Conservation (phyloP, 2,329 filamentous ascomycete genomes). For the Westerdykella sp. region DNA sequence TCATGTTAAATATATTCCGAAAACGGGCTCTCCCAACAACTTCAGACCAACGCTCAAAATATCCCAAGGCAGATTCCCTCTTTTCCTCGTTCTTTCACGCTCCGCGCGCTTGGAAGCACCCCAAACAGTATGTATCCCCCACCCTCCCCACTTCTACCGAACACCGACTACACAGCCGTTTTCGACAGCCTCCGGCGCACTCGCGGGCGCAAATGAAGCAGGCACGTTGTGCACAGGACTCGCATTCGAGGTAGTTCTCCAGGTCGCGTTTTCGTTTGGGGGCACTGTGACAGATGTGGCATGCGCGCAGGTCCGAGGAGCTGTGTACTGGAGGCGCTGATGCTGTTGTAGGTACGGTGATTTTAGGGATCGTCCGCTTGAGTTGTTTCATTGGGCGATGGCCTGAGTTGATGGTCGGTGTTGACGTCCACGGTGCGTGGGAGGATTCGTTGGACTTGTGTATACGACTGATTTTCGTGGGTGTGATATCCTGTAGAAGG, state of each 20-base stretch:
- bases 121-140: slow-evolving; percentile 61
- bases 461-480: too few species aligned
- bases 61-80: neutral
- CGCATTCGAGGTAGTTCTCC: slow-evolving; percentile 60
- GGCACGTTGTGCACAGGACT: slow-evolving; percentile 55
- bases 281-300: slow-evolving; percentile 61
- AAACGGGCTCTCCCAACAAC: too few species aligned
- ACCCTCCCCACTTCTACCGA: slow-evolving; percentile 60
- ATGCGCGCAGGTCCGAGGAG: slow-evolving; percentile 41
- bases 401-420: slow-evolving; percentile 9
- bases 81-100: slow-evolving; percentile 2
- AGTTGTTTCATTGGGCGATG: slow-evolving; percentile 28
- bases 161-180: slow-evolving; percentile 60
- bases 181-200: slow-evolving; percentile 51
- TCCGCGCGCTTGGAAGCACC: slow-evolving; percentile 42
- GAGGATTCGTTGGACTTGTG: too few species aligned
- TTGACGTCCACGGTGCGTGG: too few species aligned
- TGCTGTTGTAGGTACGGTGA: slow-evolving; percentile 19
- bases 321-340: slow-evolving; percentile 29
- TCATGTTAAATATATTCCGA: too few species aligned
- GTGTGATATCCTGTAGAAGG: too few species aligned
- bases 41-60: too few species aligned
- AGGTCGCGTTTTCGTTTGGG: slow-evolving; percentile 61
- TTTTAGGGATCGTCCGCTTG: slow-evolving; percentile 20
- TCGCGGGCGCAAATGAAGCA: slow-evolving; percentile 65